Base-by-base conservation (phyloP, 768 basidiomycete genomes). In the Pleurotus eryngii region DNA sequence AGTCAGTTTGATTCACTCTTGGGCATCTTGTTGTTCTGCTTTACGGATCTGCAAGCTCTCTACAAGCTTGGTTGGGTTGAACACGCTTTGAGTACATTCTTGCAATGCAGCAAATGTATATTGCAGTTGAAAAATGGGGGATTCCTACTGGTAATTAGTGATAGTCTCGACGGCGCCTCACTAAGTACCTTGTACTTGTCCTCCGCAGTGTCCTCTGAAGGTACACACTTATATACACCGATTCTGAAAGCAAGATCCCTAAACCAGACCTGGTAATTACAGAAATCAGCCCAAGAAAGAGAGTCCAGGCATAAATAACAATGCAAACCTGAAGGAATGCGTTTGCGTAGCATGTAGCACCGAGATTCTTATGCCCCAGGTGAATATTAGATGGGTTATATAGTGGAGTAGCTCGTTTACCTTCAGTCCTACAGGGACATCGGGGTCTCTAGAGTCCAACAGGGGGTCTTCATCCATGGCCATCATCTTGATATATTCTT, bases 331-430 rank as follows among this genome's bases (percentile, higher is more conserved):
- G 95, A 46, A 98, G 79, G 60, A 90, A 97, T 17, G 93, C 93
- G 69, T 97, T 97, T 59, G 92, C 95, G 63, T 98, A 98, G 68
- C 96, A 98, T 3, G 96, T 98, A 15, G 95, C 95, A 3, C 96
- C 96, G 17, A 98, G 82, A 68, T 98, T 98, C 93, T 95, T 46
- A 48, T 48, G 45, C 39, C 35, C 42, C 27, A 63, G 45, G n/a
- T 56, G 47, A 38, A 43, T 45, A 43, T 46, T 54, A 35, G 30
- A 35, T 40, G 22, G 47, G 40, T 20, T 38, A 49, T 56, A 27
- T 43, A 15, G 12, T 47, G 17, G 43, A 35, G 30, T 35, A 35
- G 57, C 74, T 26, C 24, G 5, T 26, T 15, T 65, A 89, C 93
- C 78, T 82, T 90, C 60, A 95, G 72, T 20, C 92, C 92, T 9